Evolutionary conservation across 352 stramenopile species (phyloP).

Genomic region (Globisporangium carolinianum): DNA sequence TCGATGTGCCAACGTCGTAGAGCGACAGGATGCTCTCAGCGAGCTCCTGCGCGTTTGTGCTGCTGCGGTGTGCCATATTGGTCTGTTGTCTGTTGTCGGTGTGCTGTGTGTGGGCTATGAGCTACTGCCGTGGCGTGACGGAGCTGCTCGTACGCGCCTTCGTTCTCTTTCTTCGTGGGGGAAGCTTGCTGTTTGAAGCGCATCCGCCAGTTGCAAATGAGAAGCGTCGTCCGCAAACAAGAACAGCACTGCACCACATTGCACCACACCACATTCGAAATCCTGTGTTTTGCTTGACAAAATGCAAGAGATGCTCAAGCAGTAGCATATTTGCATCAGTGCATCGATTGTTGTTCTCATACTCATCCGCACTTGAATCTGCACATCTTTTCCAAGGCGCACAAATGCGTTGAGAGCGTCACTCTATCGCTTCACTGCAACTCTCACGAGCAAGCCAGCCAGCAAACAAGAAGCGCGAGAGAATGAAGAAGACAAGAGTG

Average conservation of each 20-base stretch:
- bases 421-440: not conserved
- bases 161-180: not conserved
- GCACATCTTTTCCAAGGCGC: not conserved
- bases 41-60: slow-evolving; percentile 67
- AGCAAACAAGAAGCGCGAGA: not conserved
- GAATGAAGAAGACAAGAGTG: not conserved
- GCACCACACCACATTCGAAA: not conserved
- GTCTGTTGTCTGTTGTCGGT: not conserved
- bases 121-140: no score
- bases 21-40: slow-evolving; percentile 77
- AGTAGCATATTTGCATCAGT: not conserved
- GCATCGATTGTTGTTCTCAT: not conserved
- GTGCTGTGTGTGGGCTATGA: not conserved
- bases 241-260: not conserved
- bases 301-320: no score
- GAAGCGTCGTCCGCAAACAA: not conserved
- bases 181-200: slow-evolving; percentile 1
- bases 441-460: not conserved
- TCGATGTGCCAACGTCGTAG: slow-evolving; percentile 65
- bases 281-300: not conserved
- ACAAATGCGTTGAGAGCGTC: not conserved
- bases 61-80: slow-evolving; percentile 44
- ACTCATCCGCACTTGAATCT: not conserved
- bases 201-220: not conserved
- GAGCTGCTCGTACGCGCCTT: not conserved